Evolutionary conservation across 202 grass and related monocot genomes (phyloP), one percentile per base, ranked within the genome.

Genomic region (Bolboschoenoplectus hybrid): DNA sequence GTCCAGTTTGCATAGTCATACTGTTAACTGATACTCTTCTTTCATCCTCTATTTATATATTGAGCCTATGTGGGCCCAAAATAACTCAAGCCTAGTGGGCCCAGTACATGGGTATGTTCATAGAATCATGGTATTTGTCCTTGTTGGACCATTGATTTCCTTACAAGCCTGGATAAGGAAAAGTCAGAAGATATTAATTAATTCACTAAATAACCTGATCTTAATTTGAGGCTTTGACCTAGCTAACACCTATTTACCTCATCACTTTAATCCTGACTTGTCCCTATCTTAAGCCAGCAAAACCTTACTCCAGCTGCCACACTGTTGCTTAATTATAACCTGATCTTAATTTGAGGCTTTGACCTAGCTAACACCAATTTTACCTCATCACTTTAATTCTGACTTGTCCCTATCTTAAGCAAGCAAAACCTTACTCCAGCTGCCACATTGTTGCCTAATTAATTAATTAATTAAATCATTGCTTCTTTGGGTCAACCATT

Each of bases 401-500:
- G 32, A 34, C 11, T 83, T 67, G 20, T 49, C n/a, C 62, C 45
- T 36, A 43, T 69, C 61, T 66, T 51, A 68, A 83, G 81, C 16
- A 17, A 49, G 1, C 10, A 47, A 40, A 69, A 82, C 36, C 11
- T 65, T 16, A 47, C 35, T 81, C 53, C 77, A 45, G 32, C 36
- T 46, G 0, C 6, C 9, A n/a, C 20, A 7, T 26, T 61, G 3
- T 52, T 49, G 12, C 10, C 8, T 69, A 69, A 69, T 43, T 40
- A 77, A 77, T 69, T 26, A 49, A 73, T 14, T 16, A 75, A 75
- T 51, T 32, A 50, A 49, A 51, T 9, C 6, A 82, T 82, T 68
- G 47, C 63, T 83, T 83, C 61, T 67, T 50, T 69, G 2, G 9
- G 63, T 68, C 40, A 68, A 83, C 17, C 79, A 69, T 69, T 83